Evolutionary conservation across 352 stramenopile species (phyloP).

Genomic region (Pythium utonaiense): DNA sequence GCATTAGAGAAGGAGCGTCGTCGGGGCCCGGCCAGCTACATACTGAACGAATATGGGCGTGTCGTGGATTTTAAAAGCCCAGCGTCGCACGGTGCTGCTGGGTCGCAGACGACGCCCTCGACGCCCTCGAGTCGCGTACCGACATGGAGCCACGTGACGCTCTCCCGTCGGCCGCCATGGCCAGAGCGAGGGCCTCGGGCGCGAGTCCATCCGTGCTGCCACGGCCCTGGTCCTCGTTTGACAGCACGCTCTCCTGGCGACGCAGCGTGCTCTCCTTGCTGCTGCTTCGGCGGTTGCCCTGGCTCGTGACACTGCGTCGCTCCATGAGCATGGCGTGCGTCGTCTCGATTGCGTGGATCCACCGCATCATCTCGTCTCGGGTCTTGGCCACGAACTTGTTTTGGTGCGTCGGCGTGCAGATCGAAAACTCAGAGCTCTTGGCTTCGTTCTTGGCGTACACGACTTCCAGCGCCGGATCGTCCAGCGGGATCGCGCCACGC

Average conservation of each 20-base stretch:
- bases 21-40: not conserved
- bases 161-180: not conserved
- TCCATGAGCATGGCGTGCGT: conserved; percentile 55
- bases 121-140: conserved; percentile 1
- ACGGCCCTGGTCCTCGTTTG: conserved; percentile 20
- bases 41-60: conserved; percentile 15
- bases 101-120: conserved; percentile 18
- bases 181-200: conserved; percentile 8
- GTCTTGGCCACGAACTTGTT: conserved; percentile 73
- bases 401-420: conserved; percentile 72
- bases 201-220: conserved; percentile 16
- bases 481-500: conserved; percentile 61
- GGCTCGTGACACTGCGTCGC: conserved; percentile 12
- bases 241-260: conserved; percentile 25
- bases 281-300: conserved; percentile 14
- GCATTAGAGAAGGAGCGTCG: not conserved
- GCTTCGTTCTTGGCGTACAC: conserved; percentile 61
- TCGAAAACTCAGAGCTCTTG: conserved; percentile 75
- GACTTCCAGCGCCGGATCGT: conserved; percentile 65
- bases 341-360: conserved; percentile 56
- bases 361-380: conserved; percentile 64
- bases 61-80: conserved; percentile 44
- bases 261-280: conserved; percentile 26
- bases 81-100: conserved; percentile 52
- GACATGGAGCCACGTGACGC: not conserved